Evolutionary conservation across 805 yeast genomes (phyloP).

Genomic region (Metschnikowia dekortorum): DNA sequence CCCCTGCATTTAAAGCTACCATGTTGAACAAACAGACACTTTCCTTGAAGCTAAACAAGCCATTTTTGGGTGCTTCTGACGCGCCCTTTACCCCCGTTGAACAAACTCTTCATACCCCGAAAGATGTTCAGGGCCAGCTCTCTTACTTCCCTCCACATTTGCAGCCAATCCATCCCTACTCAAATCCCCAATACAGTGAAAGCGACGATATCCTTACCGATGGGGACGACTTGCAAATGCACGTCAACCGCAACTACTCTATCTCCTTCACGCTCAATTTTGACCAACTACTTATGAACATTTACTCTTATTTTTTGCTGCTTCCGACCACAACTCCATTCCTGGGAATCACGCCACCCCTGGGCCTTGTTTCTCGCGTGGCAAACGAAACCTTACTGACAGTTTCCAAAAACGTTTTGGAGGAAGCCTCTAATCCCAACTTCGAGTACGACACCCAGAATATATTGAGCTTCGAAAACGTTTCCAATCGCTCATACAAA

Average conservation of each 20-base stretch:
- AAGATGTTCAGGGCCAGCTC: conserved; percentile 20
- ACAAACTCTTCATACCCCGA: conserved; percentile 39
- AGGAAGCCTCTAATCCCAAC: conserved; percentile 6
- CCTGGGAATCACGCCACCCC: conserved; percentile 39
- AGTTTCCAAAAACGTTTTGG: conserved; percentile 19
- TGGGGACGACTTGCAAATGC: conserved; percentile 28
- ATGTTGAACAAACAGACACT: conserved; percentile 34
- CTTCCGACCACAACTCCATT: conserved; percentile 45
- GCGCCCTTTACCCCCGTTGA: conserved; percentile 45
- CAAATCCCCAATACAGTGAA: conserved; percentile 33
- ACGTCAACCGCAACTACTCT: conserved; percentile 24
- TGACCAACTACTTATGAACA: conserved; percentile 33
- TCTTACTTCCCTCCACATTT: conserved; percentile 8
- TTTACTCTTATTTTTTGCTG: conserved; percentile 32
- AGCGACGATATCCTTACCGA: conserved; percentile 42
- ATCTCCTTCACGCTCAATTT: conserved; percentile 32
- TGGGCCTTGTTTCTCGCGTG: conserved; percentile 41
- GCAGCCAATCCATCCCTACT: conserved; percentile 20
- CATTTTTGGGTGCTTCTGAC: conserved; percentile 21
- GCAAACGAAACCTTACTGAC: conserved; percentile 37
- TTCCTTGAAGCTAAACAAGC: conserved; percentile 31
- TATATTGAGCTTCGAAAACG: conserved; percentile 28
- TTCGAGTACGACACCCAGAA: conserved; percentile 30
- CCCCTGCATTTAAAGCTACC: neutral
- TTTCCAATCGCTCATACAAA: conserved; percentile 29